phyloP scores from a whole-genome alignment of 495 filamentous ascomycete species.

The Trichoderma asperelloides region DNA sequence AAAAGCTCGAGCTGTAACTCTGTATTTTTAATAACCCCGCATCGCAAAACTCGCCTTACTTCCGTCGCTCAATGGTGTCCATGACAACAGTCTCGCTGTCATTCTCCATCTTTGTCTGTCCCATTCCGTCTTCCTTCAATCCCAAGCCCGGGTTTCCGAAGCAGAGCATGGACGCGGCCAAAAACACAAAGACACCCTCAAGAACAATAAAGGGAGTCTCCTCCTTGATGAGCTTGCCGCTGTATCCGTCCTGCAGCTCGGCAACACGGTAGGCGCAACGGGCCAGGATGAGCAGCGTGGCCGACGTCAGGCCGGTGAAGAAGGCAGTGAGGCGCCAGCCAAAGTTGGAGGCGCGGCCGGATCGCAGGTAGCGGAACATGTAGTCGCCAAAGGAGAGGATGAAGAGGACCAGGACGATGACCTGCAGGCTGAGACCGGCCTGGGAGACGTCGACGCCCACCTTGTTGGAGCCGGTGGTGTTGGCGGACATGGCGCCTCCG shows the following conservation, averaged over 20 bases:
- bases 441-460: constrained; percentile 42
- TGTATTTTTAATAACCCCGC: too few relatives aligned
- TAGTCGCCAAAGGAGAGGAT: constrained; percentile 33
- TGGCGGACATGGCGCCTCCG: constrained; percentile 39
- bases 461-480: constrained; percentile 15
- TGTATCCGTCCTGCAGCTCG: constrained; percentile 40
- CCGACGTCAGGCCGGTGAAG: constrained; percentile 27
- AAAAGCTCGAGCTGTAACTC: too few relatives aligned
- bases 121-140: not conserved
- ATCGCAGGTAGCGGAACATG: constrained; percentile 23
- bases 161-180: constrained; percentile 2
- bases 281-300: constrained; percentile 33
- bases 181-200: constrained; percentile 32
- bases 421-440: constrained; percentile 36
- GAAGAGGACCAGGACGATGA: constrained; percentile 35
- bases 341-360: not conserved
- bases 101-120: not conserved
- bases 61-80: not conserved
- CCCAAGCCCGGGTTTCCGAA: constrained; percentile 9
- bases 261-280: constrained; percentile 39
- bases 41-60: not conserved
- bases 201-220: constrained; percentile 37
- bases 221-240: constrained; percentile 30
- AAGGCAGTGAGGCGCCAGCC: constrained; percentile 28
- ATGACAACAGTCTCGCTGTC: not conserved